Conservation (phyloP, 208 protist genomes). For the Leptomonas seymouri region DNA sequence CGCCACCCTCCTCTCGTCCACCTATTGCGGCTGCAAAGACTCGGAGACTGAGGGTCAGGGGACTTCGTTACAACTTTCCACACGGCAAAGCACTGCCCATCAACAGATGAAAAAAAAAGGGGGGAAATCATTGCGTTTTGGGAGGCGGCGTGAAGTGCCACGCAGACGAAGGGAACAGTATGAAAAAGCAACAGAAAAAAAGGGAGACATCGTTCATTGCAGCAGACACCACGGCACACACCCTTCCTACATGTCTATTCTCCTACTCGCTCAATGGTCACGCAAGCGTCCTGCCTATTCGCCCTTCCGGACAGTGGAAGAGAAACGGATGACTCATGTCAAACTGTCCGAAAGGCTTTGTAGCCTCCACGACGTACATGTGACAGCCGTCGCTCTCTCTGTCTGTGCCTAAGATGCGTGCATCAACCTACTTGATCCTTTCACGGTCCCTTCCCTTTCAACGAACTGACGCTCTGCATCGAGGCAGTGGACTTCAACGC, state of each 20-base stretch:
- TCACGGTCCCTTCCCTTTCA: conserved; percentile 1
- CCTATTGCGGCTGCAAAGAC: too few relatives aligned
- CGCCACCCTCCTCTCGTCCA: too few relatives aligned
- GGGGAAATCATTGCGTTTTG: not conserved
- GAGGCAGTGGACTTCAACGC: conserved; percentile 8
- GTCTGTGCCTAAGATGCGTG: not conserved
- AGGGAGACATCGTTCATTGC: not conserved
- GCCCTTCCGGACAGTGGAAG: not conserved
- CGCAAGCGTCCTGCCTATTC: too few relatives aligned
- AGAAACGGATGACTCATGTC: not conserved
- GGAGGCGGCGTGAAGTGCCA: not conserved
- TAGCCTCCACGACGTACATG: not conserved
- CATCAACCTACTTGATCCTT: not conserved
- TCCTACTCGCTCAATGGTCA: too few relatives aligned
- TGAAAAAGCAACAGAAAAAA: conserved; percentile 15
- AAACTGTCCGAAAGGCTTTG: too few relatives aligned
- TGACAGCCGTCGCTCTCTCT: not conserved
- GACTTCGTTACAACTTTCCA: not conserved
- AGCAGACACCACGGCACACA: not conserved
- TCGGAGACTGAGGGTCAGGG: too few relatives aligned
- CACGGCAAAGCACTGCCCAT: not conserved
- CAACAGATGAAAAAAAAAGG: not conserved
- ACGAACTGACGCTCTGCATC: not conserved
- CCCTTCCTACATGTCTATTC: too few relatives aligned
- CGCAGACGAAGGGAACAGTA: conserved; percentile 1